Base-by-base conservation (phyloP, 2,329 filamentous ascomycete genomes). In the Camillea tinctor region DNA sequence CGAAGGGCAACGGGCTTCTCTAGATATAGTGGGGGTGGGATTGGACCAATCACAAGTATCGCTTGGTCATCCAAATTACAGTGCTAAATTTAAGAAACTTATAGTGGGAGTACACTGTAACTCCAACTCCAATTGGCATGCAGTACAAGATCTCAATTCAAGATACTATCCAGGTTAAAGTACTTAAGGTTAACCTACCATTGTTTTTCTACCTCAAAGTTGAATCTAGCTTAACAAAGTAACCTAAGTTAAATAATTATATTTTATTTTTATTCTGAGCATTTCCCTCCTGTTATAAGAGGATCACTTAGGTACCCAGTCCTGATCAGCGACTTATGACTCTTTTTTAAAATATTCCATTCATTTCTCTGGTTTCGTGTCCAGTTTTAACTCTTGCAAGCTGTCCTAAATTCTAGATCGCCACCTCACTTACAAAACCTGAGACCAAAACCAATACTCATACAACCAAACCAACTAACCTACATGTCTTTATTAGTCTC, bases 341-440 rank as follows among this genome's bases (percentile, higher is more conserved):
- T 56, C 56, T 40, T 8, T 44, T n/a, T n/a, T n/a, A n/a, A n/a
- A n/a, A 44, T 21, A 40, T 66, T 63, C 64, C 8, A 60, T 19
- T 15, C 51, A 50, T 50, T 64, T 64, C 57, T 68, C 58, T 50
- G 57, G 63, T 58, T 66, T 66, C 67, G 66, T 71, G 68, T 62
- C 64, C 61, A 66, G 64, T 67, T 71, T 7, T 60, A 6, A 54
- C 64, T 61, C 54, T 66, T 71, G 71, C 68, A 68, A 72, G 62
- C 64, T 72, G 70, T 72, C 70, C 71, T 71, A 59, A n/a, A 68
- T 67, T 60, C 15, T 60, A 55, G 59, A 62, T 72, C 66, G 68
- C 68, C 66, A 71, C 68, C 63, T 64, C 23, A 62, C 58, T 62
- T 55, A 65, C 54, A 64, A 60, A 59, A 55, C 36, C 21, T 50